Percentiles rank a stretch among this genome's conserved stretches.
Evolutionary conservation across 208 protist genomes (phyloP).

Genomic region (Acanthamoeba lugdunensis): DNA sequence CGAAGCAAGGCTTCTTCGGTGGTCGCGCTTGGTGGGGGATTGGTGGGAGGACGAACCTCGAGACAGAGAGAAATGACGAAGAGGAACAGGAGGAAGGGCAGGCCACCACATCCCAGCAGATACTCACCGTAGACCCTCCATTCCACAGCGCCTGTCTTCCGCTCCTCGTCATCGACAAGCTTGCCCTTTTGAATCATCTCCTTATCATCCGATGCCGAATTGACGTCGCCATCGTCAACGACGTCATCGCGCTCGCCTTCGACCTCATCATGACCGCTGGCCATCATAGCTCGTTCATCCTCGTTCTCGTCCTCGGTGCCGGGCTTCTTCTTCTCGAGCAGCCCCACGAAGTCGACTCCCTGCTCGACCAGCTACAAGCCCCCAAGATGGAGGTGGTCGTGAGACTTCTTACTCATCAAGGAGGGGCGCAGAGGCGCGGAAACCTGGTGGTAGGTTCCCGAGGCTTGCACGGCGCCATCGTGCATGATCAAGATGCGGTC

Average conservation of each 20-base stretch:
- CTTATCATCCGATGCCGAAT: conserved; percentile 34
- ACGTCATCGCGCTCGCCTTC: neutral
- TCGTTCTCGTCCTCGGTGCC: neutral
- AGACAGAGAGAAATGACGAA: conserved; percentile 23
- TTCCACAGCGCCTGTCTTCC: conserved; percentile 76
- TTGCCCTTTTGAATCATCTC: conserved; percentile 33
- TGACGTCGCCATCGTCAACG: neutral
- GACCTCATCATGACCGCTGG: neutral
- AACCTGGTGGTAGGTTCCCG: conserved; percentile 36
- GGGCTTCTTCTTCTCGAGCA: neutral
- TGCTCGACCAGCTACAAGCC: conserved; percentile 44
- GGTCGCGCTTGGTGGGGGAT: neutral
- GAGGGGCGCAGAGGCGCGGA: neutral
- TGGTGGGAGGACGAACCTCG: neutral
- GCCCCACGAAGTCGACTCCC: conserved; percentile 65
- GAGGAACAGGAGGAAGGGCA: neutral
- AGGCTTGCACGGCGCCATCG: neutral
- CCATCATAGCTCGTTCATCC: neutral
- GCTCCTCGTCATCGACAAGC: conserved; percentile 72
- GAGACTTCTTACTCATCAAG: neutral
- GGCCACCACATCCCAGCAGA: neutral
- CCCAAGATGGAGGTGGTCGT: neutral
- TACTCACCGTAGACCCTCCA: conserved; percentile 75
- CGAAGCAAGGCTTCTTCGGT: neutral
- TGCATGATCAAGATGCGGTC: conserved; percentile 84